A percentile compares a stretch with the other conserved stretches of the same genome.
Evolutionary conservation across 345 rosid species (phyloP).

Genomic region (Sisymbrium irio): DNA sequence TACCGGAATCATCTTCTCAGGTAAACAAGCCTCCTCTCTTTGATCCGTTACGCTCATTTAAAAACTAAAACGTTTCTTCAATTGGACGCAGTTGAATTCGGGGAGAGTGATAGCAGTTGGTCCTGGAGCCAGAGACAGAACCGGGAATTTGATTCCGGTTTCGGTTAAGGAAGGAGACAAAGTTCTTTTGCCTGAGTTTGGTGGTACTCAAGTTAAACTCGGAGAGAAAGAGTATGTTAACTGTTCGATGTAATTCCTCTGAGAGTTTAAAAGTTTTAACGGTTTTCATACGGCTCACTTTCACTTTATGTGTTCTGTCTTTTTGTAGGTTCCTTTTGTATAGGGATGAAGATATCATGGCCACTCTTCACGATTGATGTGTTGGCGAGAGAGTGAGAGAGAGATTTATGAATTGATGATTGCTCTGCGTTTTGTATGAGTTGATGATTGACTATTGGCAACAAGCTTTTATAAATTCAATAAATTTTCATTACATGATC

Average conservation of each 20-base stretch:
- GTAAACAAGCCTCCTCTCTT: slow-evolving; percentile 21
- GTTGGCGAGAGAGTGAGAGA: neutral
- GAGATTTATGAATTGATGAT: neutral
- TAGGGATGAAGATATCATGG: slow-evolving; percentile 75
- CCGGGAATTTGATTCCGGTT: slow-evolving; percentile 62
- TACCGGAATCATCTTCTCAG: slow-evolving; percentile 67
- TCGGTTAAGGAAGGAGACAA: slow-evolving; percentile 77
- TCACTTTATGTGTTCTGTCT: neutral
- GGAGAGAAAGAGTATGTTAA: slow-evolving; percentile 66
- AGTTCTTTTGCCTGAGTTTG: slow-evolving; percentile 72
- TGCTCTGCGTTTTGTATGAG: slow-evolving; percentile 9
- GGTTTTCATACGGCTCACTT: neutral
- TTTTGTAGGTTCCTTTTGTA: slow-evolving; percentile 56
- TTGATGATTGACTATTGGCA: neutral
- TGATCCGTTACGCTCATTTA: neutral
- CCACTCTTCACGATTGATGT: slow-evolving; percentile 56
- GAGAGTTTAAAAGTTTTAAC: neutral
- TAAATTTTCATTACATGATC: neutral
- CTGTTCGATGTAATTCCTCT: slow-evolving; percentile 10
- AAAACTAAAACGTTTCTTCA: neutral
- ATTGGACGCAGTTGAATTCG: slow-evolving; percentile 55
- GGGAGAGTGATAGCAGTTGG: slow-evolving; percentile 80
- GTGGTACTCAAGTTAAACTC: slow-evolving; percentile 77
- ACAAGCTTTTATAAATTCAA: neutral
- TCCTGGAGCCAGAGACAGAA: slow-evolving; percentile 58